Conservation (phyloP, 139 green algal species). For the Auxenochlorella pyrenoidosa region DNA sequence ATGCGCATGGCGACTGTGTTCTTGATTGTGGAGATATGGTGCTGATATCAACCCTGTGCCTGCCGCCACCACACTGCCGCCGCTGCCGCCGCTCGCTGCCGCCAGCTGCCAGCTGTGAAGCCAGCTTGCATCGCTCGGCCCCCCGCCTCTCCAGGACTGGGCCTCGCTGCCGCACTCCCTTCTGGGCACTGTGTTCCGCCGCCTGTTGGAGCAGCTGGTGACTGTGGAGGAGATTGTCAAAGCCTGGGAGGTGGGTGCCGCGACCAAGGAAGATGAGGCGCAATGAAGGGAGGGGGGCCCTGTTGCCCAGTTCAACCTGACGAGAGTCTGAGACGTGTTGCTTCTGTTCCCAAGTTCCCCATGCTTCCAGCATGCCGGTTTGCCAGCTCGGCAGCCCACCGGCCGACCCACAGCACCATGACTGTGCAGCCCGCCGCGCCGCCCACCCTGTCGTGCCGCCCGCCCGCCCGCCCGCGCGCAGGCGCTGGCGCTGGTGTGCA, state of each 20-base stretch:
- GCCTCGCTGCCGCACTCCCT: conserved; percentile 4
- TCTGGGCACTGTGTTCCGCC: neutral
- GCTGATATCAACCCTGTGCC: neutral
- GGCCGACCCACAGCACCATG: neutral
- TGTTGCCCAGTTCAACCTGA: neutral
- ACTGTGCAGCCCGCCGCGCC: neutral
- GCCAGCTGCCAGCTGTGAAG: too few relatives aligned
- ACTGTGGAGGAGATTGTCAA: conserved; percentile 1
- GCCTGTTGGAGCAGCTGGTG: conserved; percentile 22
- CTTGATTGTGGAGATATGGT: too few relatives aligned
- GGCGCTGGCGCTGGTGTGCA: conserved; percentile 24
- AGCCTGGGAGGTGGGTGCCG: neutral
- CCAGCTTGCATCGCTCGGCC: too few relatives aligned
- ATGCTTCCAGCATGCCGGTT: too few relatives aligned
- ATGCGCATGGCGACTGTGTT: neutral
- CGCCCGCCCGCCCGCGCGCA: neutral
- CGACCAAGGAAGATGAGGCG: too few relatives aligned
- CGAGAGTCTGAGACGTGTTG: too few relatives aligned
- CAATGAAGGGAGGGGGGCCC: too few relatives aligned
- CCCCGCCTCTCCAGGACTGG: conserved; percentile 10
- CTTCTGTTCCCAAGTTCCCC: too few relatives aligned
- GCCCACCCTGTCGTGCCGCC: neutral
- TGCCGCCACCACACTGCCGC: neutral
- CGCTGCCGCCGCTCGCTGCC: too few relatives aligned
- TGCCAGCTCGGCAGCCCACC: too few relatives aligned